These are phyloP conservation scores for Hypocrella siamensis DNA, from an alignment of 2,329 filamentous ascomycete genomes.

Conservation along the genomic window DNA sequence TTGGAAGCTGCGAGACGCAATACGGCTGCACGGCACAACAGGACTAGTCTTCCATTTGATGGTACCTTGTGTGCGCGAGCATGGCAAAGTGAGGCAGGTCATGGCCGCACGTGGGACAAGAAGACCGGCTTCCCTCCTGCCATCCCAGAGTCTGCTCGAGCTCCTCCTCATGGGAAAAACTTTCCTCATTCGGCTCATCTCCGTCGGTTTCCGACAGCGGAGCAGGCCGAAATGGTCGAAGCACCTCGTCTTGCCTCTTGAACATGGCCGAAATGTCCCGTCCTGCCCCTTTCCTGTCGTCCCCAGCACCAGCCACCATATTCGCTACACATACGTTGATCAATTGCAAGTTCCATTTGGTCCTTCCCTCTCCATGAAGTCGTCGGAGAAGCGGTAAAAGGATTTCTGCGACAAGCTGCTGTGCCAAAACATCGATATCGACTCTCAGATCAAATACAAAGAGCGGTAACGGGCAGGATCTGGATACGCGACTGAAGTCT, in stretches of 20 bases:
- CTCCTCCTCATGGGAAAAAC: constrained; percentile 8
- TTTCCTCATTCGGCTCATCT: constrained; percentile 11
- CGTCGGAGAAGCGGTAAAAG: constrained; percentile 59
- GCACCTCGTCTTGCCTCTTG: constrained; percentile 50
- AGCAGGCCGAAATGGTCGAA: constrained; percentile 48
- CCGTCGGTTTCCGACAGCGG: constrained; percentile 15
- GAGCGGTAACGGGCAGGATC: constrained; percentile 55
- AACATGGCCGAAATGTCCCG: constrained; percentile 78
- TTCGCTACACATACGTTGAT: constrained; percentile 82
- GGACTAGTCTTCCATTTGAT: constrained; percentile 13
- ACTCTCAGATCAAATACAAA: constrained; percentile 55
- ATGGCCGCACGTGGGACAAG: constrained; percentile 34
- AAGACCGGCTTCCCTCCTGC: constrained; percentile 10
- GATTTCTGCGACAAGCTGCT: constrained; percentile 52
- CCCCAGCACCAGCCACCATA: constrained; percentile 47
- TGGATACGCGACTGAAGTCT: constrained; percentile 55
- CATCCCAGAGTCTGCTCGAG: constrained; percentile 11
- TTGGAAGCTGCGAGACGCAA: not conserved
- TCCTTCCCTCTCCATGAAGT: constrained; percentile 50
- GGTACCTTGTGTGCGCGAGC: constrained; percentile 31
- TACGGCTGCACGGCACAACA: not conserved
- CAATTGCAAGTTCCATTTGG: constrained; percentile 63
- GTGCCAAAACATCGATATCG: constrained; percentile 42
- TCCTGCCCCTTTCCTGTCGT: constrained; percentile 38
- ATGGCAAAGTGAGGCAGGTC: constrained; percentile 41